Evolutionary conservation across 2,329 filamentous ascomycete species (phyloP).

Genomic region (Verticillium klebahnii): DNA sequence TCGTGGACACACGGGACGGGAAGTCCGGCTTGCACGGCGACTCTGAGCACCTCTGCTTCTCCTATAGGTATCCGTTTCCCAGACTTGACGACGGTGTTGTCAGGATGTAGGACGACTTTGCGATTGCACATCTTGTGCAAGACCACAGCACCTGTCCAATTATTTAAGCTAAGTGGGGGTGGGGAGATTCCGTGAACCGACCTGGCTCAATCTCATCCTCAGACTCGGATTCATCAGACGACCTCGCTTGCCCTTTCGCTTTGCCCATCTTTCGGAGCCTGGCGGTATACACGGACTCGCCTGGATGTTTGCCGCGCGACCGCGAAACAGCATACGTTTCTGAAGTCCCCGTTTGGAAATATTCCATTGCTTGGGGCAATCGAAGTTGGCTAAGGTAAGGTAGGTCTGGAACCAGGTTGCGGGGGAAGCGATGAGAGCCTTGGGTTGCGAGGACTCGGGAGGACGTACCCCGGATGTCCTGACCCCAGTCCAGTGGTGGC

Average conservation of each 20-base stretch:
- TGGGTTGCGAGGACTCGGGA: no score
- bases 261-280: slow-evolving; percentile 13
- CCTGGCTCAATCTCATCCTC: slow-evolving; percentile 19
- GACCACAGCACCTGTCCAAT: slow-evolving; percentile 13
- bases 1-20: slow-evolving; percentile 17
- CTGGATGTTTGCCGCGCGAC: slow-evolving; percentile 12
- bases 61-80: slow-evolving; percentile 16
- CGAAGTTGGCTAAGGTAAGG: neutral
- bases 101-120: slow-evolving; percentile 16
- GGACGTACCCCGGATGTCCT: no score
- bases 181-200: slow-evolving; percentile 3
- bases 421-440: neutral
- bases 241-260: slow-evolving; percentile 13
- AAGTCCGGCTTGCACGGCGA: slow-evolving; percentile 13
- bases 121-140: slow-evolving; percentile 16
- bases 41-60: slow-evolving; percentile 20
- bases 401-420: neutral
- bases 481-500: no score
- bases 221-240: slow-evolving; percentile 17
- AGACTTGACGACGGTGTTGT: slow-evolving; percentile 19
- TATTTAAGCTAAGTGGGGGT: neutral
- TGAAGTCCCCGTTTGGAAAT: neutral
- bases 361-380: neutral
- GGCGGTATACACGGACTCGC: slow-evolving; percentile 8
- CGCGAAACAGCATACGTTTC: slow-evolving; percentile 11